Base-by-base conservation (phyloP, 495 filamentous ascomycete genomes). In the Lasiosphaeria hispida region DNA sequence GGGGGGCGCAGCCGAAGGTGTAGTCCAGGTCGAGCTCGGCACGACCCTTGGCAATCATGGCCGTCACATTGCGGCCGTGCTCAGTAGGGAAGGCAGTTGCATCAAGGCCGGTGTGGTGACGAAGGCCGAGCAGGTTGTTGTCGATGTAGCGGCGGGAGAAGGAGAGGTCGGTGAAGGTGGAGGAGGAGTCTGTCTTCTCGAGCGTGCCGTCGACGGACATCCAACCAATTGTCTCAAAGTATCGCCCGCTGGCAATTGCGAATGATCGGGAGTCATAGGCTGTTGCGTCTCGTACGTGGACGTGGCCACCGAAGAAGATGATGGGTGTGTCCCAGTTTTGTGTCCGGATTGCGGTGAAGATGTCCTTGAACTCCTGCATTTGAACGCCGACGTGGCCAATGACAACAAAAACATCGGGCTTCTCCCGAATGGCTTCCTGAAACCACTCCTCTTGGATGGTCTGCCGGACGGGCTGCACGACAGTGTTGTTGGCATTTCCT, bases 211-310 rank as follows among this genome's bases (percentile, higher is more conserved):
- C 79, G 51, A 97, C 87, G 9, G 92, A 95, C 83, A 95, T 82
- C 77, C 92, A 98, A 5, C 94, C 94, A 48, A 97, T 85, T n/a
- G 95, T 97, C 74, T 98, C 94, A 82, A 96, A 91, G 71, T 96
- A 98, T 2, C 93, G 82, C n/a, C 94, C 94, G 65, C 88, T 92
- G 35, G 92, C 91, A 11, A 98, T 73, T 0, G 85, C 94, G 57
- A 86, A 87, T 1, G 92, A 87, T 60, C 87, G 88, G 43, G 78
- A 75, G 68, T 97, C 94, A 65, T 89, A 97, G 48, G 82, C 81
- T 14, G 78, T 83, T 66, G 88, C 94, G 64, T 98, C 91, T 5
- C 94, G 84, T 42, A 96, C 87, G 68, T 98, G 94, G 23, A 85
- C 83, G 66, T 98, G 94, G 5, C 94, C 94, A 44, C 90, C 93